Percentiles rank a stretch among this genome's conserved stretches.
Conservation (phyloP, 108 stramenopile genomes). For the Fragilariopsis cylindrus region DNA sequence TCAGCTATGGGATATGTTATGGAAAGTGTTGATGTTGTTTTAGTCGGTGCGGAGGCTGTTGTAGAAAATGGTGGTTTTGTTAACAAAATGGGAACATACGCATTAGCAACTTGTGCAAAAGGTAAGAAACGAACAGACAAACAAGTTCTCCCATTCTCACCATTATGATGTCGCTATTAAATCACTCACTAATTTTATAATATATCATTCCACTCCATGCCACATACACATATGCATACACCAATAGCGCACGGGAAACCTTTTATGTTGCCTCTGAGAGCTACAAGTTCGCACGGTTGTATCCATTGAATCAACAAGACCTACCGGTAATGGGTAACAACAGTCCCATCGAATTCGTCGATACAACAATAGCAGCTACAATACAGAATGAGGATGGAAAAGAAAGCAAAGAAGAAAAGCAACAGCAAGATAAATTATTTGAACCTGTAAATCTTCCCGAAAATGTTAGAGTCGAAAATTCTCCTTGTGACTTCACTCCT, state of each 20-base stretch:
- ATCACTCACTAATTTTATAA: too few relatives aligned
- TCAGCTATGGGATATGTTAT: slow-evolving; percentile 94
- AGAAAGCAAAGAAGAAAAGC: background rate
- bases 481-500: slow-evolving; percentile 93
- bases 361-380: slow-evolving; percentile 40
- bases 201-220: too few relatives aligned
- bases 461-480: slow-evolving; percentile 66
- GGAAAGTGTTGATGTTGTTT: slow-evolving; percentile 91
- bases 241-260: slow-evolving; percentile 80
- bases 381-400: background rate
- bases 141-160: too few relatives aligned
- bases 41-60: slow-evolving; percentile 97
- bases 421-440: background rate
- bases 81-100: slow-evolving; percentile 92
- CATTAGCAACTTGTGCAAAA: slow-evolving; percentile 84
- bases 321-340: slow-evolving; percentile 49
- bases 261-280: slow-evolving; percentile 96
- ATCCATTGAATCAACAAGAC: slow-evolving; percentile 93
- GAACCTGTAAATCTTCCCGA: slow-evolving; percentile 47
- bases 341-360: slow-evolving; percentile 46
- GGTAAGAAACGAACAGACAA: too few relatives aligned
- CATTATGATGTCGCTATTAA: too few relatives aligned
- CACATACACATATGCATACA: too few relatives aligned
- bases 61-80: slow-evolving; percentile 97
- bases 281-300: slow-evolving; percentile 97